A percentile compares a stretch with the other conserved stretches of the same genome.
phyloP scores from a whole-genome alignment of 164 flowering plant species.

The Santalum album region DNA sequence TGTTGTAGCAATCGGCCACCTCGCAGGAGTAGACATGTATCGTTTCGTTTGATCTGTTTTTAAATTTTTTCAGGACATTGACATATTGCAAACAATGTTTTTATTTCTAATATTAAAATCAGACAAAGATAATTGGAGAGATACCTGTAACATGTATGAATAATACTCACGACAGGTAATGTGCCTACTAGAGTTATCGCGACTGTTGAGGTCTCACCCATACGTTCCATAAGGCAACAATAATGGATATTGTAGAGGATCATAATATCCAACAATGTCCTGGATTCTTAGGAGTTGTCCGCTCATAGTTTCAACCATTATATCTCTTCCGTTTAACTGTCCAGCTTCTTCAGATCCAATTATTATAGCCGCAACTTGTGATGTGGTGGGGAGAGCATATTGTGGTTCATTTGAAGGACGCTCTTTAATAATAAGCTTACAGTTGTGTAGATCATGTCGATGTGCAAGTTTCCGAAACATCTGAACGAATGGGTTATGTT shows the following conservation, averaged over 20 bases:
- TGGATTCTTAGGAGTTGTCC: background rate
- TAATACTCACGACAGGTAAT: background rate
- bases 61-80: no score
- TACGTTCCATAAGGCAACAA: background rate
- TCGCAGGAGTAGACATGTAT: background rate
- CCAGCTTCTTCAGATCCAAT: background rate
- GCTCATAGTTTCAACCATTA: background rate
- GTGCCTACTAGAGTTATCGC: background rate
- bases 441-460: background rate
- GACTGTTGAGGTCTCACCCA: background rate
- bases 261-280: background rate
- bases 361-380: slow-evolving; percentile 1
- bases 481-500: background rate
- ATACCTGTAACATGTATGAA: background rate
- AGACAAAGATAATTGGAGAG: no score
- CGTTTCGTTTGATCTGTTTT: background rate
- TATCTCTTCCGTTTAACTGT: background rate
- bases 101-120: background rate
- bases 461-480: background rate
- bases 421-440: background rate
- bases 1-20: slow-evolving; percentile 13
- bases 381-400: background rate
- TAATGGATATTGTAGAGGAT: background rate
- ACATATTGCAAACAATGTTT: no score
- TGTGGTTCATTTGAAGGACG: background rate